Evolutionary conservation across 495 filamentous ascomycete genomes (phyloP).

Genomic region (Aspergillus nanangensis): DNA sequence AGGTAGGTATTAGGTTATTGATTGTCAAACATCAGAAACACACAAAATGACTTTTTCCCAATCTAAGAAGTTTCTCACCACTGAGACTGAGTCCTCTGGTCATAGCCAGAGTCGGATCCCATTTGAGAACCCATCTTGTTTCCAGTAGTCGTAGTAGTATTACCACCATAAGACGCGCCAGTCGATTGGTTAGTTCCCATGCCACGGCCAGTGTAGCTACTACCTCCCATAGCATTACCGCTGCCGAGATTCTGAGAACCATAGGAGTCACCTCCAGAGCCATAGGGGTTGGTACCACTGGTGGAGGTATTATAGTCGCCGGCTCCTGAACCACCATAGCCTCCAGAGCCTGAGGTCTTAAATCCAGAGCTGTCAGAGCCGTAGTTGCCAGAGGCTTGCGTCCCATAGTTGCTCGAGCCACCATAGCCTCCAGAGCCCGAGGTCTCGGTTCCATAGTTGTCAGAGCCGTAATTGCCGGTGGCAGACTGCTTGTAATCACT

Average conservation of each 20-base stretch:
- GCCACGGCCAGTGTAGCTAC: conserved; percentile 29
- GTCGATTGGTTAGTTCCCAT: conserved; percentile 1
- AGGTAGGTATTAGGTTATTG: too few relatives aligned
- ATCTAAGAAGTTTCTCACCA: too few relatives aligned
- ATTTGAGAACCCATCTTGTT: conserved; percentile 8
- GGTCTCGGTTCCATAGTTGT: not conserved
- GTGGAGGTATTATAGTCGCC: not conserved
- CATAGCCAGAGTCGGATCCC: conserved; percentile 4
- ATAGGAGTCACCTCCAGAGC: conserved; percentile 5
- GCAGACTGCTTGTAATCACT: conserved; percentile 30
- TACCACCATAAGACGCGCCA: conserved; percentile 2
- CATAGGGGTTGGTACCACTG: conserved; percentile 7
- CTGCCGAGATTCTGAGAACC: not conserved
- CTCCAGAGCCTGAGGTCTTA: conserved; percentile 11
- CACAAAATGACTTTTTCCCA: too few relatives aligned
- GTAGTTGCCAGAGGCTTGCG: conserved; percentile 24
- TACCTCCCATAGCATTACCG: conserved; percentile 22
- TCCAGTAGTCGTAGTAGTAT: too few relatives aligned
- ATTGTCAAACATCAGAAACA: too few relatives aligned
- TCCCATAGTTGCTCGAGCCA: not conserved
- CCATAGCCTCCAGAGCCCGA: not conserved
- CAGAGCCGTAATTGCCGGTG: conserved; percentile 10
- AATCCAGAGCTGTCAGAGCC: conserved; percentile 30
- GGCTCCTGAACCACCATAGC: not conserved
- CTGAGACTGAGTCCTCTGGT: too few relatives aligned